Conservation (phyloP, 352 stramenopile species). For the Phytophthora litchii region DNA sequence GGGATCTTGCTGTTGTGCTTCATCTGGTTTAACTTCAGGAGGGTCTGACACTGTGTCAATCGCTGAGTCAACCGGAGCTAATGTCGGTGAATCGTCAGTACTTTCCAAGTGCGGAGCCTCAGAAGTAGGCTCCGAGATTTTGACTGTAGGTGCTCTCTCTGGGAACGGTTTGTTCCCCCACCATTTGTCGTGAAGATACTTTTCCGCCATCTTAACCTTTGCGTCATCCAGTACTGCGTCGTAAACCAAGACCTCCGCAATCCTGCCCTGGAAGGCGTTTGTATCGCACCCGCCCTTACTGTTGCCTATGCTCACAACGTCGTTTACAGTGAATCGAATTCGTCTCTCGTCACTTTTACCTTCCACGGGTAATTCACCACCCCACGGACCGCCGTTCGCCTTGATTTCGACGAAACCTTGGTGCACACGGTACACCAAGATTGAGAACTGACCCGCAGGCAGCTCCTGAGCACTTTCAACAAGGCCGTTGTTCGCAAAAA, state of each 20-base stretch:
- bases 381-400: conserved; percentile 39
- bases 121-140: background rate
- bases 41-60: background rate
- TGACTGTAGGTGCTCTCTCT: background rate
- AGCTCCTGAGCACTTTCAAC: conserved; percentile 34
- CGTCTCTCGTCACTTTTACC: conserved; percentile 9
- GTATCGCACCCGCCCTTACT: conserved; percentile 57
- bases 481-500: conserved; percentile 56
- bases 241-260: conserved; percentile 65
- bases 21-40: background rate
- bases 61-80: background rate
- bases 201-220: conserved; percentile 37
- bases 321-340: conserved; percentile 56
- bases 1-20: background rate
- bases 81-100: background rate
- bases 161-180: conserved; percentile 40
- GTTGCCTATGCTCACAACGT: conserved; percentile 58
- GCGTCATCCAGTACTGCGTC: conserved; percentile 44
- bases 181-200: conserved; percentile 62
- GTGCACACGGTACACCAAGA: conserved; percentile 59
- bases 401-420: conserved; percentile 53
- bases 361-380: conserved; percentile 13
- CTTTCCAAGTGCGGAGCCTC: background rate
- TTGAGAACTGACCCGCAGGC: conserved; percentile 31
- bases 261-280: conserved; percentile 61